Base-by-base conservation (phyloP, 2,329 filamentous ascomycete species). In the Penicillium sp. region DNA sequence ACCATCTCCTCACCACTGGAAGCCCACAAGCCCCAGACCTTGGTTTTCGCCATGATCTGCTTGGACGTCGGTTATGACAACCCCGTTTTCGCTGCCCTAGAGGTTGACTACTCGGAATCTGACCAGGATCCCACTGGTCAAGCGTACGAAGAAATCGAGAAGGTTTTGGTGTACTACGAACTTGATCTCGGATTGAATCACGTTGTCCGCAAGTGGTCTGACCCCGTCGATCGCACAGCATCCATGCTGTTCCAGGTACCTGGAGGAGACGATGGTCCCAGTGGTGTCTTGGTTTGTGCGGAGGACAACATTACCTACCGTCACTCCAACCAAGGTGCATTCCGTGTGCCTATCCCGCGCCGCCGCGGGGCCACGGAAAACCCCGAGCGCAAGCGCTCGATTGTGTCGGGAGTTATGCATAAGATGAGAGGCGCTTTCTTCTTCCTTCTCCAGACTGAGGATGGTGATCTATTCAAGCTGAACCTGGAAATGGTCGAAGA, bases 401-500 rank as follows among this genome's bases (percentile, higher is more conserved):
- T 99, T 58, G 87, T 93, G 2, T 85, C 90, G 3, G 94, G 94
- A 50, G 92, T 96, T n/a, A 93, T 97, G 87, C 94, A 99, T 78
- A 96, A 95, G 74, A 88, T 97, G 73, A 93, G 94, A 69, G 92
- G 92, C 29, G 92, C 93, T 2, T 99, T 99, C 78, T 99, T 99
- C 80, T 96, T 97, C 73, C 84, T 99, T 3, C 79, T 99, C 0
- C 94, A 99, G 73, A 92, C 90, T 0, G 94, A 99, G 57, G 95
- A 99, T 73, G 94, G 94, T n/a, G 95, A 99, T 74, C 81, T 99
- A 7, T 97, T 99, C 83, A 97, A 97, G 74, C 84, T 97, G 50
- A 97, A 89, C 0, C 87, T 99, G 59, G 92, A 97, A 63, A 93
- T 97, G 87, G 83, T 87, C 10, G 89, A 93, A 66, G 90, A 96